These are phyloP conservation scores for Cylindrotheca fusiformis DNA, from an alignment of 108 stramenopile genomes.

Conservation along the genomic window DNA sequence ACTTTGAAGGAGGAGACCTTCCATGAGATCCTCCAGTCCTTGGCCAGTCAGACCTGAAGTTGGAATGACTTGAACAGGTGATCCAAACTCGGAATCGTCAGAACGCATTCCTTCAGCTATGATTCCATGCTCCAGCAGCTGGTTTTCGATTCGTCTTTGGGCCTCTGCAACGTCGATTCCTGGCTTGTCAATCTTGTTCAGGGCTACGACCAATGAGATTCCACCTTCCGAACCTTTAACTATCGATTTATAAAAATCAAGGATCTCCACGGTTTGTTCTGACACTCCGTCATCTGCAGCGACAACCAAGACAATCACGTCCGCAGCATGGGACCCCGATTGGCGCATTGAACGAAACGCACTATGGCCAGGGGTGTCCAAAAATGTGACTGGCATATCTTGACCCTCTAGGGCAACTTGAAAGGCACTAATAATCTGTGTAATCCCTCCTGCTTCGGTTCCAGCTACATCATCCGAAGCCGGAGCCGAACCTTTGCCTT, in stretches of 20 bases:
- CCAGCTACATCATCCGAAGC: constrained; percentile 66
- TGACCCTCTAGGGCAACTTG: constrained; percentile 60
- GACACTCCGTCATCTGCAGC: constrained; percentile 96
- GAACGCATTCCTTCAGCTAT: constrained; percentile 47
- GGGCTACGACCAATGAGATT: constrained; percentile 88
- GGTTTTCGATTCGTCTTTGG: constrained; percentile 71
- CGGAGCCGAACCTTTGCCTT: constrained; percentile 16
- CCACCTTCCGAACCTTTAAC: constrained; percentile 55
- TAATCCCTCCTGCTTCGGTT: constrained; percentile 97
- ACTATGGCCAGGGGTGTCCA: constrained; percentile 98
- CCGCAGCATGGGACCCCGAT: constrained; percentile 90
- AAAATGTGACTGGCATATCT: constrained; percentile 77
- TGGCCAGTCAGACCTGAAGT: constrained; percentile 85
- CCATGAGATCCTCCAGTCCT: constrained; percentile 89
- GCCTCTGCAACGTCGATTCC: constrained; percentile 83
- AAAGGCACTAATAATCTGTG: constrained; percentile 95
- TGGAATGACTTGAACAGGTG: constrained; percentile 84
- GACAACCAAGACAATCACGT: constrained; percentile 94
- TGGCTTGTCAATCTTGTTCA: constrained; percentile 94
- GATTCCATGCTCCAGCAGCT: constrained; percentile 88
- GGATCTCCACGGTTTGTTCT: constrained; percentile 92
- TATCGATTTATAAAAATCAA: constrained; percentile 89
- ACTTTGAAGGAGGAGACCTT: constrained; percentile 73
- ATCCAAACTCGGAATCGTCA: constrained; percentile 66
- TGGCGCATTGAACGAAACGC: constrained; percentile 93